phyloP scores from a whole-genome alignment of 176 grass and related monocot species.

The Microstegium vimineum region DNA sequence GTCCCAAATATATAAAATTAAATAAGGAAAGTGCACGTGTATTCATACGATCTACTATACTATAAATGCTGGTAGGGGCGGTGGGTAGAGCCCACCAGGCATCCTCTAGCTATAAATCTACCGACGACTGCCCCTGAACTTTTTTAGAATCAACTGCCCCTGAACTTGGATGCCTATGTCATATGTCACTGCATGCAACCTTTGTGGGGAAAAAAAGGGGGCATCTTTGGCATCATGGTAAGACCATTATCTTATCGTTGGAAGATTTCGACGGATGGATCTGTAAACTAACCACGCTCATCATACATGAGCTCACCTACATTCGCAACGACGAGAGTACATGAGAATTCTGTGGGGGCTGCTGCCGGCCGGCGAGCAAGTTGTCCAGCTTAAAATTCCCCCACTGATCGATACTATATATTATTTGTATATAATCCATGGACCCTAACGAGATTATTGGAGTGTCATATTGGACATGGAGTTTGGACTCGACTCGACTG shows the following conservation, averaged over 20 bases:
- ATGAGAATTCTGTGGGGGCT: constrained; percentile 1
- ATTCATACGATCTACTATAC: too few relatives aligned
- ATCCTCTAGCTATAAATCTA: too few relatives aligned
- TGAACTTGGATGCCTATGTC: neutral
- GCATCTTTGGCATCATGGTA: neutral
- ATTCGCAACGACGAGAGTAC: neutral
- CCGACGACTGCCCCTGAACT: neutral
- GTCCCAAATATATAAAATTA: too few relatives aligned
- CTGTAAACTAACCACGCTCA: constrained; percentile 12
- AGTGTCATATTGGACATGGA: neutral
- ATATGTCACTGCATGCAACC: neutral
- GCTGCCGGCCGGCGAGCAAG: neutral
- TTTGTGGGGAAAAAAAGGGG: neutral
- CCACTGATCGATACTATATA: neutral
- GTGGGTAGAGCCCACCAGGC: too few relatives aligned
- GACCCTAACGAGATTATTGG: constrained; percentile 7
- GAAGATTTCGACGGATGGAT: neutral
- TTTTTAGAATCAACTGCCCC: too few relatives aligned
- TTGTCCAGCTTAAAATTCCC: neutral
- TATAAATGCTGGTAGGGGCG: too few relatives aligned
- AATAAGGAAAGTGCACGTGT: too few relatives aligned
- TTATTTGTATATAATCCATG: neutral
- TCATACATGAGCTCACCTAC: neutral
- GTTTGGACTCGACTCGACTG: neutral
- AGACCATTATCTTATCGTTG: neutral